Conservation (phyloP, 192 early-diverging fungal genomes). For the Phlyctochytrium bullatum region DNA sequence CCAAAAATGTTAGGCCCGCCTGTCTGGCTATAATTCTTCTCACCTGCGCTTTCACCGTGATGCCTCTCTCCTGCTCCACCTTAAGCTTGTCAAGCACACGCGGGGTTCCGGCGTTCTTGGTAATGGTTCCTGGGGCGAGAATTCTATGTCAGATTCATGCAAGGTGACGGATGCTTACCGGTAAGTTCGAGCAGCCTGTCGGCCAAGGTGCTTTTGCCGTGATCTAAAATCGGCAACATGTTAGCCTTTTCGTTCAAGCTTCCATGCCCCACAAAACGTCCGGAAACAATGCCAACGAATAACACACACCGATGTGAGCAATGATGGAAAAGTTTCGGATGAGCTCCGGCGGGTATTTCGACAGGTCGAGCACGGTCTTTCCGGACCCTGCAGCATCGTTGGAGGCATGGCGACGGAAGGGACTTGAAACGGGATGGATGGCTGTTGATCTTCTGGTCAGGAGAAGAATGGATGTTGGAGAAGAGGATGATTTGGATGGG, state of each 20-base stretch:
- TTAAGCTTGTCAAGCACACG: slow-evolving; percentile 96
- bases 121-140: slow-evolving; percentile 58
- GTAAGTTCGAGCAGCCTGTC: slow-evolving; percentile 92
- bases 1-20: background rate
- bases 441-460: too few relatives aligned
- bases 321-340: slow-evolving; percentile 84
- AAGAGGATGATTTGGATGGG: too few relatives aligned
- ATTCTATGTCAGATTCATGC: background rate
- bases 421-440: too few relatives aligned
- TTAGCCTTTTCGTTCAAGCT: too few relatives aligned
- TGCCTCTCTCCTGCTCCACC: slow-evolving; percentile 93
- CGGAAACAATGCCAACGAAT: too few relatives aligned
- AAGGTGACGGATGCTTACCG: slow-evolving; percentile 18
- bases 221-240: slow-evolving; percentile 23
- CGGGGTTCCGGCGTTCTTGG: slow-evolving; percentile 66
- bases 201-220: slow-evolving; percentile 74
- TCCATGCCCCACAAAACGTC: too few relatives aligned
- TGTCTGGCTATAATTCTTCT: slow-evolving; percentile 1
- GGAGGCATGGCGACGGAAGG: too few relatives aligned
- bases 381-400: too few relatives aligned
- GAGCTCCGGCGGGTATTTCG: slow-evolving; percentile 68
- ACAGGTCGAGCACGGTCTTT: slow-evolving; percentile 15
- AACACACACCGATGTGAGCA: slow-evolving; percentile 45
- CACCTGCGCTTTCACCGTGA: slow-evolving; percentile 94
- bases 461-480: too few relatives aligned